Evolutionary conservation across 73 alveolate species (phyloP), one percentile per base, ranked within the genome.

Genomic region (Halteria grandinella): DNA sequence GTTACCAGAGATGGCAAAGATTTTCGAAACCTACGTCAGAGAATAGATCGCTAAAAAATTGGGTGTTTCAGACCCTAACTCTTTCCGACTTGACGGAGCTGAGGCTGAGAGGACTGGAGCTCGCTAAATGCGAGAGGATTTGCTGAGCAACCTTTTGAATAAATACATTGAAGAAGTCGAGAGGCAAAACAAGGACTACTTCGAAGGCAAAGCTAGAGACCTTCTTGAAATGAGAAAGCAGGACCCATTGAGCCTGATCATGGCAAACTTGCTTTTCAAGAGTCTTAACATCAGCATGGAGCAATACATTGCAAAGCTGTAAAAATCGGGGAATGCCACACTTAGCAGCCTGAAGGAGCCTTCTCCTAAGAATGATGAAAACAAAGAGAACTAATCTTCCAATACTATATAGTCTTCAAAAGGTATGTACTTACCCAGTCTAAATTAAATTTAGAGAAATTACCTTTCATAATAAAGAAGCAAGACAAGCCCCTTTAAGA

Each of bases 1-100:
- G 41, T 18, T 85, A 1, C 60, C 24, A 5, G 91, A 82, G 8
- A 82, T 82, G 91, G 55, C 80, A 23, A 53, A 66, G 29, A 48
- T n/a, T 18, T 34, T 75, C 2, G 87, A 75, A 33, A 11, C 20
- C 21, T 75, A 41, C 31, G 17, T 75, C 6, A 51, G 62, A 66
- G 80, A 66, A 8, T 32, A 70, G 18, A 18, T 31, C 18, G 69
- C 57, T 1, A 39, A 41, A 17, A 64, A 45, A 25, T 51, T 64
- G 8, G 23, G 33, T 24, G 29, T 44, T 24, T 1, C 50, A n/a
- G 79, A 44, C 27, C 47, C 33, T 4, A 6, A 37, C 1, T 8
- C 48, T 3, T 43, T 64, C 25, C 45, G 53, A 23, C 49, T 1
- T 43, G 63, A 41, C 52, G 2, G 21, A 1, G 34, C 51, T 7